These are phyloP conservation scores for Plantago ovata DNA, from an alignment of 257 asterid genomes.

Conservation along the genomic window DNA sequence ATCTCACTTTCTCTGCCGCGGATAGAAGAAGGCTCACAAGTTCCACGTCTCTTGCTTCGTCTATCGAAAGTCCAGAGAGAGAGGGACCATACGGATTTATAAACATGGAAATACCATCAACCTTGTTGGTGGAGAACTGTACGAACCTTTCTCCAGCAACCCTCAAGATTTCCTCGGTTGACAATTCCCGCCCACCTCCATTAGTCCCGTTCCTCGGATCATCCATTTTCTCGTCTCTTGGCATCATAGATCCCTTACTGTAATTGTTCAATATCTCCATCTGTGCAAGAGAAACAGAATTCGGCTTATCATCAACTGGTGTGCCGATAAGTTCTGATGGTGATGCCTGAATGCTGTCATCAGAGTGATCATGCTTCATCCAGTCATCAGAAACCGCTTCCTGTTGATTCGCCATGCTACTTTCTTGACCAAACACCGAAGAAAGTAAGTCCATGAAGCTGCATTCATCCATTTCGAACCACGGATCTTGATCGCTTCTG, in stretches of 20 bases:
- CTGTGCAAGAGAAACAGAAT: slow-evolving; percentile 29
- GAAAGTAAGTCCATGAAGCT: slow-evolving; percentile 25
- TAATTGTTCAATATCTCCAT: slow-evolving; percentile 31
- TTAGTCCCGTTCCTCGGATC: not conserved
- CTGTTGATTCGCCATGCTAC: not conserved
- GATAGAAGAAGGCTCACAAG: slow-evolving; percentile 42
- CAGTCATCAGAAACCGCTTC: slow-evolving; percentile 3
- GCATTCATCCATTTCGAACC: slow-evolving; percentile 13
- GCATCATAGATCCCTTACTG: slow-evolving; percentile 27
- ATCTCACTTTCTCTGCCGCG: slow-evolving; percentile 50
- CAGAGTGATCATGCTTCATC: not conserved
- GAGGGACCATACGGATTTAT: slow-evolving; percentile 53
- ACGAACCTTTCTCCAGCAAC: slow-evolving; percentile 58
- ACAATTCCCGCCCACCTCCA: slow-evolving; percentile 19
- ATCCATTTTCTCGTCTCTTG: slow-evolving; percentile 11
- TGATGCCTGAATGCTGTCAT: slow-evolving; percentile 7
- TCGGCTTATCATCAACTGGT: slow-evolving; percentile 18
- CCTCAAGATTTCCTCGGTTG: slow-evolving; percentile 45
- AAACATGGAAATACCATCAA: slow-evolving; percentile 45
- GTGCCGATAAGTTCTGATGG: slow-evolving; percentile 17
- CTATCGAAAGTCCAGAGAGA: slow-evolving; percentile 35
- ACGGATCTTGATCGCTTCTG: slow-evolving; percentile 8
- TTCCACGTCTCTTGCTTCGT: slow-evolving; percentile 51
- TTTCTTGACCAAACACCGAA: slow-evolving; percentile 20
- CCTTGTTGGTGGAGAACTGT: slow-evolving; percentile 41